These are phyloP conservation scores for Hibiscus trionum DNA, from an alignment of 345 rosid species.

Conservation along the genomic window DNA sequence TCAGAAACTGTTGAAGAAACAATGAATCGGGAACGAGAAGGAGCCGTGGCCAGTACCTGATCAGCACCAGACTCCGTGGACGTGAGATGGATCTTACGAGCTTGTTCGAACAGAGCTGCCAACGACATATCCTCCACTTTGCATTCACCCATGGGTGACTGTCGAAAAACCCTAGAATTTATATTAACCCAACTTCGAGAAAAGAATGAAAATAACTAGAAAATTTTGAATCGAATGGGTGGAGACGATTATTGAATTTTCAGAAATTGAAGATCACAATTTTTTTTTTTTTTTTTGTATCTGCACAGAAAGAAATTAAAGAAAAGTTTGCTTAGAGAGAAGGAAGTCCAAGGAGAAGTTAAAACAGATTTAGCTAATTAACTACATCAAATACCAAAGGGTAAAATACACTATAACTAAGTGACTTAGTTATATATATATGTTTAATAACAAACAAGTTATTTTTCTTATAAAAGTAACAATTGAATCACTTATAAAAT, in stretches of 20 bases:
- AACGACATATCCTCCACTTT: slow-evolving; percentile 61
- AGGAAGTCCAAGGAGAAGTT: no score
- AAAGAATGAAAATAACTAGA: not conserved
- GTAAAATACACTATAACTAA: no score
- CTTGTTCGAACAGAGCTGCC: slow-evolving; percentile 64
- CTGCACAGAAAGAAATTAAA: not conserved
- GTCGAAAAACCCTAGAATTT: slow-evolving; percentile 5
- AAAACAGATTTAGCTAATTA: no score
- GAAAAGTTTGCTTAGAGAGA: not conserved
- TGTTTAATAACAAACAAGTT: no score
- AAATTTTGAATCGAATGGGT: not conserved
- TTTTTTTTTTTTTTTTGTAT: not conserved
- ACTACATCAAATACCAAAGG: no score
- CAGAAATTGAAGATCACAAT: not conserved
- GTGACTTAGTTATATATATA: no score
- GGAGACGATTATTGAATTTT: not conserved
- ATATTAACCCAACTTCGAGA: not conserved
- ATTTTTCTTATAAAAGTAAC: no score
- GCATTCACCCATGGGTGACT: slow-evolving; percentile 32
- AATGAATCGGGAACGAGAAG: slow-evolving; percentile 5
- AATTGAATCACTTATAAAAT: no score
- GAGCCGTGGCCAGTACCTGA: slow-evolving; percentile 32
- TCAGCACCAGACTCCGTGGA: slow-evolving; percentile 53
- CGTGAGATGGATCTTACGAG: slow-evolving; percentile 55
- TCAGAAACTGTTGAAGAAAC: not conserved